These are phyloP conservation scores for Ampelomyces quisqualis DNA, from an alignment of 2,329 filamentous ascomycete genomes.

Conservation along the genomic window DNA sequence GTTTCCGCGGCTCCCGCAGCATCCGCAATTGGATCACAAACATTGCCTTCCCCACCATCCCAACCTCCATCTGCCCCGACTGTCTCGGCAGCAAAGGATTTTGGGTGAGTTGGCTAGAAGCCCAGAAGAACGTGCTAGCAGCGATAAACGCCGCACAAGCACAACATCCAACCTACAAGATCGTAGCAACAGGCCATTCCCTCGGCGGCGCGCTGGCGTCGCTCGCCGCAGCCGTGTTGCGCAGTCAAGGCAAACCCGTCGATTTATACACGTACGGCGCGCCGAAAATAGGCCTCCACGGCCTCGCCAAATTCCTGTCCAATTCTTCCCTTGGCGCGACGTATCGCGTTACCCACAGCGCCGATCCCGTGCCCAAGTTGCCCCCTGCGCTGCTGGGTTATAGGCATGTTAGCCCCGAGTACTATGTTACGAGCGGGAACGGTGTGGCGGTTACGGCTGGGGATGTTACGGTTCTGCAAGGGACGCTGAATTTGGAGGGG, in stretches of 20 bases:
- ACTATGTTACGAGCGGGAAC: constrained; percentile 48
- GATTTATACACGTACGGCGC: constrained; percentile 68
- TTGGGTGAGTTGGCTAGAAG: constrained; percentile 59
- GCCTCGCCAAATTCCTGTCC: constrained; percentile 57
- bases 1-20: constrained; percentile 60
- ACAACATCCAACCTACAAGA: constrained; percentile 53
- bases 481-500: constrained; percentile 24
- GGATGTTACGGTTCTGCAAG: constrained; percentile 26
- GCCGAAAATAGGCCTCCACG: constrained; percentile 63
- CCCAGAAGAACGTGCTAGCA: constrained; percentile 46
- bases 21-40: constrained; percentile 65
- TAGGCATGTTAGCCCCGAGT: constrained; percentile 69
- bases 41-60: constrained; percentile 46
- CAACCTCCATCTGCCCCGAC: constrained; percentile 46
- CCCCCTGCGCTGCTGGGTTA: constrained; percentile 63
- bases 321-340: constrained; percentile 54
- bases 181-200: constrained; percentile 67
- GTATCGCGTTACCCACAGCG: constrained; percentile 66
- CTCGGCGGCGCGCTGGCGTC: constrained; percentile 66
- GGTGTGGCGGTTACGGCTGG: constrained; percentile 16
- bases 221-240: constrained; percentile 59
- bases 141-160: constrained; percentile 50
- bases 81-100: constrained; percentile 63
- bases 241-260: constrained; percentile 49
- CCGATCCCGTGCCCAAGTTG: constrained; percentile 68